Base-by-base conservation (phyloP, 345 rosid species). In the Combretum micranthum region DNA sequence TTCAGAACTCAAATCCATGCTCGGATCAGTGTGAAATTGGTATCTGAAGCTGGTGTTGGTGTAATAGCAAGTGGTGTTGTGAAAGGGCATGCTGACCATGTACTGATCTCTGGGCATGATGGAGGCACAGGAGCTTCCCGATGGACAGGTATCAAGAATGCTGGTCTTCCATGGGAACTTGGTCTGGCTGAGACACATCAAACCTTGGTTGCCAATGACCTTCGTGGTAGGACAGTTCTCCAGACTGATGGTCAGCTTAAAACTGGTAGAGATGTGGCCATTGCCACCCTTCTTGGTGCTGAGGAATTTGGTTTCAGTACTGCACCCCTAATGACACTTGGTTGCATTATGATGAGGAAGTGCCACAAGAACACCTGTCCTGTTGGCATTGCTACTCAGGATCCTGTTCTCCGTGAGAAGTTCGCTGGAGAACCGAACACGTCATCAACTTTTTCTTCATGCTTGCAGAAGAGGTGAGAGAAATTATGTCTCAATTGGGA, bases 301-400 rank as follows among this genome's bases (percentile, higher is more conserved):
- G 99, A 94, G 79, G 99, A 94, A 69, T 94, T 94, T 68, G 99
- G 99, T 55, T 94, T 94, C 62, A 94, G 99, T 77, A 94, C 99
- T 44, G 99, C 99, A 13, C 99, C 99, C 42, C 95, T 94, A 44
- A 94, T 94, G 57, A 90, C 99, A 4, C 96, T 94, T 2, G 99
- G 99, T 47, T 94, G 99, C 74, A 90, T 94, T 74, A 94, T 94
- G 99, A 94, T 94, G 99, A 76, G 96, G 61, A 94, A 94, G 70
- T 94, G 99, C 80, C 99, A 94, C 73, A 94, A 94, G 68, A 94
- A 94, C 65, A 94, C 99, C 12, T 94, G 99, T 52, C 99, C 99
- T 18, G 99, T 94, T n/a, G 99, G 99, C 60, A 90, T 94, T 77
- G 99, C 99, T 42, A 94, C 99, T 23, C 99, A 94, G 65, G 99